Evolutionary conservation across 805 yeast species (phyloP), one percentile per base, ranked within the genome.

Genomic region (Wickerhamiella hasegawae): DNA sequence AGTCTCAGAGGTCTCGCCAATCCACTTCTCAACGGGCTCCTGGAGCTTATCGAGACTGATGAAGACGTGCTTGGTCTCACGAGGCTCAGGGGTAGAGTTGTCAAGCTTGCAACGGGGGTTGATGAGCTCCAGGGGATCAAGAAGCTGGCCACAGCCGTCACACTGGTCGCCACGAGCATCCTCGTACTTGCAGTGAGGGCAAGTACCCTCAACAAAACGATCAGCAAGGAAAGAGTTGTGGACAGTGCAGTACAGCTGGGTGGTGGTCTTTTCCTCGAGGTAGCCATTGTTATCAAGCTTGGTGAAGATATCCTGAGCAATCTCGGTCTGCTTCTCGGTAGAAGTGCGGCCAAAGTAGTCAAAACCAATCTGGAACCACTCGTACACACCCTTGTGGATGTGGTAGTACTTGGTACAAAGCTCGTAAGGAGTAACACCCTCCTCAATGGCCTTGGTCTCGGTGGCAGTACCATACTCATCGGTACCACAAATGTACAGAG

Each of bases 91-190:
- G 9, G 77, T 65, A 31, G 83, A 68, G 46, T 72, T 69, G 53
- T 90, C 98, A 41, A 90, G 61, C 61, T 90, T 87, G 71, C 99
- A 90, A 48, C 94, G 80, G 37, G 99, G 97, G 44, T 85, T 71
- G 45, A 87, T 76, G 55, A 90, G 70, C 59, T 90, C 97, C 51
- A 84, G 78, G 34, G 98, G 94, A 55, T 87, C 80, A 48, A 90
- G 66, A 45, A 90, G 66, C 40, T 63, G 60, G 45, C 98, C 99
- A 66, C 99, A 90, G 51, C 76, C 76, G 59, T 90, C 99, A 69
- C 99, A 90, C 65, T 90, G 99, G 59, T 90, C 99, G 48, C 99
- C 99, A 59, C 98, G 75, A 22, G 99, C 99, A 56, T 90, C 98
- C 43, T 80, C 94, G 55, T 84, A 90, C 31, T 66, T 70, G 65